These are phyloP conservation scores for Bjerkandera adusta DNA, from an alignment of 1,284 basidiomycete genomes.

Conservation along the genomic window DNA sequence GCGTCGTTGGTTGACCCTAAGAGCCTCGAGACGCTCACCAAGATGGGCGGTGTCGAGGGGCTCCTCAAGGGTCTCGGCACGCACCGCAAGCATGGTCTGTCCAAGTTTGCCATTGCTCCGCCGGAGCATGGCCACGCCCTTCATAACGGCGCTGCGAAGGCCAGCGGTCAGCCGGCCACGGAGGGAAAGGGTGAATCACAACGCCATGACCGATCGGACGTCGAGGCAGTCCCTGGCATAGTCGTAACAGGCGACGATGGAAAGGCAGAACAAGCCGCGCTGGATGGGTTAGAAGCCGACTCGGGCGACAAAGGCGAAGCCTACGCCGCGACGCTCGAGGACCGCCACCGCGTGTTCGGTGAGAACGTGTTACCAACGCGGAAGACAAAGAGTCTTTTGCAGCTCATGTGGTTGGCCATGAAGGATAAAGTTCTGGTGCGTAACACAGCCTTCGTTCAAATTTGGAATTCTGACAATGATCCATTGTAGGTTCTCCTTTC, in stretches of 20 bases:
- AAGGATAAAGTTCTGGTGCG: slow-evolving; percentile 93
- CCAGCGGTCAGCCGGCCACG: neutral
- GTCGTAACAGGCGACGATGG: slow-evolving; percentile 38
- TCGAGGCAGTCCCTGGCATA: slow-evolving; percentile 36
- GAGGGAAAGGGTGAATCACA: slow-evolving; percentile 27
- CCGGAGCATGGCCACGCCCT: slow-evolving; percentile 1
- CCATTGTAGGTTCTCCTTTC: slow-evolving; percentile 75
- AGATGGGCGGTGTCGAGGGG: slow-evolving; percentile 73
- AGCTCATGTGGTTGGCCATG: slow-evolving; percentile 92
- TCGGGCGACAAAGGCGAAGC: slow-evolving; percentile 36
- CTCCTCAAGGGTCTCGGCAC: slow-evolving; percentile 79
- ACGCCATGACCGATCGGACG: slow-evolving; percentile 35
- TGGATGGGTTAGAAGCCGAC: slow-evolving; percentile 18
- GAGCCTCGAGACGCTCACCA: slow-evolving; percentile 62
- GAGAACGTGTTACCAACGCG: slow-evolving; percentile 80
- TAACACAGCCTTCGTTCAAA: slow-evolving; percentile 14
- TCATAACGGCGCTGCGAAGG: neutral
- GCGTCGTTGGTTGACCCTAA: slow-evolving; percentile 92
- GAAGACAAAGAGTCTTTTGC: slow-evolving; percentile 75
- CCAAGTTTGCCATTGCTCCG: slow-evolving; percentile 8
- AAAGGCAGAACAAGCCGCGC: slow-evolving; percentile 10
- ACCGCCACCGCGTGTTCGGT: slow-evolving; percentile 79
- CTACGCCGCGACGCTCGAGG: slow-evolving; percentile 55
- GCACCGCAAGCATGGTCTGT: slow-evolving; percentile 55
- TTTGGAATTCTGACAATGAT: neutral